Evolutionary conservation across 78 protist species (phyloP), one percentile per base, ranked within the genome.

Genomic region (Anaeramoeba ignava): DNA sequence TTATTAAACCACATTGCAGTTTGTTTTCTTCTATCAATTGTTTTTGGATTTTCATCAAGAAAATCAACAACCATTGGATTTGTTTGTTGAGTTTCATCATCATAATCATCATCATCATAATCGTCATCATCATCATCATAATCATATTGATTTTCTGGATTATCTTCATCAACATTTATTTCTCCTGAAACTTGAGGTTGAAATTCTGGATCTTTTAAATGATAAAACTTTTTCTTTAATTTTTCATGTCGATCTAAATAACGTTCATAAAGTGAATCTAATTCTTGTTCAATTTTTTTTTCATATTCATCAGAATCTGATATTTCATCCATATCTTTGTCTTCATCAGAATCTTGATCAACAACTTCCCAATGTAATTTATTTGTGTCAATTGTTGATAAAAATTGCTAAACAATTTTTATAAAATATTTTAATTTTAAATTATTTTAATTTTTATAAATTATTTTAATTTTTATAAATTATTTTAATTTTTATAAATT

Each of bases 241-340:
- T n/a, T n/a, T 68, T 68, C 78, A 68, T 33, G n/a, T 68, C 31
- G 31, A 68, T 68, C 78, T 68, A 33, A 33, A 68, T n/a, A 68
- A 68, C 31, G n/a, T 68, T n/a, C 78, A 33, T 33, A 68, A 68
- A 68, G 41, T 68, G 78, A n/a, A 68, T 68, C 78, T 68, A 33
- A n/a, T 87, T 83, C 78, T 8, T 78, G 36, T 12, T 86, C 27
- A 67, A 2, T 23, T 33, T 86, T 41, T 78, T 82, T 1, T 41
- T 33, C 84, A 0, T 42, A 3, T 39, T 34, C 39, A 73, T 82
- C 67, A 0, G 8, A 0, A 1, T 0, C 84, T 78, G 33, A 39
- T 38, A 40, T 79, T 81, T 83, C 39, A 33, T 80, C n/a, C 80
- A 42, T 88, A 33, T 27, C 90, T 33, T 54, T 85, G 39, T 40